A percentile compares a stretch with the other conserved stretches of the same genome.
phyloP scores from a whole-genome alignment of 2,329 filamentous ascomycete species.

The Domatiomyces globalis region DNA sequence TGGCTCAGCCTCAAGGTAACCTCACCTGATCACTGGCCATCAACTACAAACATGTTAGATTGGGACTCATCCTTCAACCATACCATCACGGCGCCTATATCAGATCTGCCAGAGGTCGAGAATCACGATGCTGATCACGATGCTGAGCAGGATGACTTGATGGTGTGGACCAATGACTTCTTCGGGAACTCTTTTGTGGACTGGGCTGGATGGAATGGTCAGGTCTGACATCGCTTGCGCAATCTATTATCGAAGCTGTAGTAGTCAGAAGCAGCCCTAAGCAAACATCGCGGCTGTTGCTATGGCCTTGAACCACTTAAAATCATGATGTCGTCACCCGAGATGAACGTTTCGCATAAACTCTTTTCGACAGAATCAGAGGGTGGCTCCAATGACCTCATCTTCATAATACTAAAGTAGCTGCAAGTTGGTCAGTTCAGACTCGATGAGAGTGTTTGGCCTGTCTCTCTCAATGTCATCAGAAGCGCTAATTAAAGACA shows the following conservation, averaged over 20 bases:
- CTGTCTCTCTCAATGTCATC: too few relatives aligned
- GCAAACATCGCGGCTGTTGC: neutral
- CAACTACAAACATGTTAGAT: neutral
- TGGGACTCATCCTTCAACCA: neutral
- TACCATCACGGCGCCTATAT: neutral
- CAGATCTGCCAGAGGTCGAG: neutral
- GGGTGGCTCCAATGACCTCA: too few relatives aligned
- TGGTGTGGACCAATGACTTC: constrained; percentile 2
- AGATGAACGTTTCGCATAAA: too few relatives aligned
- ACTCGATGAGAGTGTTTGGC: too few relatives aligned
- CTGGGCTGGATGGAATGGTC: constrained; percentile 1
- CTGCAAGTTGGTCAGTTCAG: too few relatives aligned
- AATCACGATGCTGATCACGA: neutral
- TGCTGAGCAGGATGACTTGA: neutral
- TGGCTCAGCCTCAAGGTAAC: neutral
- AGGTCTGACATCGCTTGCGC: neutral
- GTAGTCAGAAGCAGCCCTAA: neutral
- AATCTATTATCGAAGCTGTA: constrained; percentile 1
- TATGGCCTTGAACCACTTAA: too few relatives aligned
- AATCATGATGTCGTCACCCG: too few relatives aligned
- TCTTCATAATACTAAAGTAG: too few relatives aligned
- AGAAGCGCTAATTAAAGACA: too few relatives aligned
- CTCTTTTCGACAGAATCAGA: too few relatives aligned
- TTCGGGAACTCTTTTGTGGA: constrained; percentile 2
- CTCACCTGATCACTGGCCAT: neutral